Percentiles rank a stretch among this genome's conserved stretches.
Evolutionary conservation across 129 eudicot species (phyloP).

Genomic region (Smallanthus sonchifolius): DNA sequence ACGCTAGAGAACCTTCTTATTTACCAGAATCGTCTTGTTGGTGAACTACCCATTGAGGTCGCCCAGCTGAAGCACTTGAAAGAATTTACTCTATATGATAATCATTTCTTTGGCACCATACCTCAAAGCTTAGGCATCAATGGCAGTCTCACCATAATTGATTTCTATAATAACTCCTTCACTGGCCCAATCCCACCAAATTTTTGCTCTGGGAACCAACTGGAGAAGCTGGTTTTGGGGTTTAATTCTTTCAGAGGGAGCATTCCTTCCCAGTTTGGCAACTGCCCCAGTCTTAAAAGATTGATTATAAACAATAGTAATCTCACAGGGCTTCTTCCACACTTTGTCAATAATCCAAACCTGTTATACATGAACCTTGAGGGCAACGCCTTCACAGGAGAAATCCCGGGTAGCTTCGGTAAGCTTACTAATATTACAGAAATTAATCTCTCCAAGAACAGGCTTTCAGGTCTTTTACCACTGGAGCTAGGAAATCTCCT

Average conservation of each 20-base stretch:
- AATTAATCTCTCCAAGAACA: conserved; percentile 53
- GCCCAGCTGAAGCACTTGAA: conserved; percentile 41
- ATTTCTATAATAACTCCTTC: conserved; percentile 61
- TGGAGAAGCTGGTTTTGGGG: conserved; percentile 51
- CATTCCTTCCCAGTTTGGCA: conserved; percentile 56
- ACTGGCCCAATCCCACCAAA: conserved; percentile 72
- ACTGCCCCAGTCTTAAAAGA: conserved; percentile 54
- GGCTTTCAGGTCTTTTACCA: conserved; percentile 55
- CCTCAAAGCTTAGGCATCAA: conserved; percentile 74
- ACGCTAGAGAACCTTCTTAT: conserved; percentile 52
- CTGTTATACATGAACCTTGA: conserved; percentile 46
- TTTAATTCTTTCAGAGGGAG: conserved; percentile 53
- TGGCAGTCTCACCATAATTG: conserved; percentile 47
- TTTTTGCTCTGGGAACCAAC: conserved; percentile 56
- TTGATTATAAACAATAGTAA: conserved; percentile 47
- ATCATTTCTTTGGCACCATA: conserved; percentile 60
- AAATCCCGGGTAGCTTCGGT: conserved; percentile 51
- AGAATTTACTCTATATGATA: conserved; percentile 45
- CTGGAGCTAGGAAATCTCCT: conserved; percentile 53
- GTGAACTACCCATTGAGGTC: conserved; percentile 59
- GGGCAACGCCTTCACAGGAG: conserved; percentile 48
- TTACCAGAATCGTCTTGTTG: conserved; percentile 53
- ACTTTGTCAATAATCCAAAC: conserved; percentile 41
- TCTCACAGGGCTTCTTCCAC: conserved; percentile 67
- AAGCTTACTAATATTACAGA: conserved; percentile 36